phyloP scores from a whole-genome alignment of 192 early-diverging fungal genomes.

The Coemansia sp. region DNA sequence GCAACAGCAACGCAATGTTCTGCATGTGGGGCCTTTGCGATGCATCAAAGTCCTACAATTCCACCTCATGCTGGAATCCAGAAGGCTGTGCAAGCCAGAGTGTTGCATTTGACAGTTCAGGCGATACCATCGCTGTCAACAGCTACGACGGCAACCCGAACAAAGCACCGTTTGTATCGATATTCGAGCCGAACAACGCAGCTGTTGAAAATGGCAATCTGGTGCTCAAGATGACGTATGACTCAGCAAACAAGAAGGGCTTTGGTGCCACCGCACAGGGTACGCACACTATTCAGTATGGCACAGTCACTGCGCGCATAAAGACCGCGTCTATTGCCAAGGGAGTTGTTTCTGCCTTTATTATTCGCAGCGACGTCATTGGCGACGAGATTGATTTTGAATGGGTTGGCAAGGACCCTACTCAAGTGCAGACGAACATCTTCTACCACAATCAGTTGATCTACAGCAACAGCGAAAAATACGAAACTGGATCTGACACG shows the following conservation, averaged over 20 bases:
- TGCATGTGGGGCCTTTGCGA: conserved; percentile 54
- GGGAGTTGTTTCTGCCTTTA: conserved; percentile 63
- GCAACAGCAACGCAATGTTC: conserved; percentile 42
- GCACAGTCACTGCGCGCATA: conserved; percentile 63
- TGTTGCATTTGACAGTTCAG: conserved; percentile 32
- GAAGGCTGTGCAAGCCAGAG: conserved; percentile 40
- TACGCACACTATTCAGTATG: conserved; percentile 58
- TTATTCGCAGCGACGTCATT: conserved; percentile 50
- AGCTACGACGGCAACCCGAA: conserved; percentile 34
- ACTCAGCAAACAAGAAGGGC: conserved; percentile 52
- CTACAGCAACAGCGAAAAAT: conserved; percentile 52
- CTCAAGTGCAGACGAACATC: conserved; percentile 64
- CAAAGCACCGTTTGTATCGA: conserved; percentile 49
- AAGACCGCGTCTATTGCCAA: conserved; percentile 57
- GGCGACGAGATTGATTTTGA: conserved; percentile 73
- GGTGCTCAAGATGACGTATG: conserved; percentile 42
- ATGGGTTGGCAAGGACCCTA: conserved; percentile 62
- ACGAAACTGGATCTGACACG: conserved; percentile 43
- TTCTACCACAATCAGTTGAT: conserved; percentile 62
- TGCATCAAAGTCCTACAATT: conserved; percentile 32
- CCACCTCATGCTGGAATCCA: conserved; percentile 49
- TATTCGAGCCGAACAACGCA: conserved; percentile 48
- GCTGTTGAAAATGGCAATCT: conserved; percentile 36
- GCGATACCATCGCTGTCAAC: conserved; percentile 24
- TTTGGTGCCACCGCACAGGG: conserved; percentile 56